A percentile compares a stretch with the other conserved stretches of the same genome.
Conservation (phyloP, 306 rosid species). For the Myrica gale region DNA sequence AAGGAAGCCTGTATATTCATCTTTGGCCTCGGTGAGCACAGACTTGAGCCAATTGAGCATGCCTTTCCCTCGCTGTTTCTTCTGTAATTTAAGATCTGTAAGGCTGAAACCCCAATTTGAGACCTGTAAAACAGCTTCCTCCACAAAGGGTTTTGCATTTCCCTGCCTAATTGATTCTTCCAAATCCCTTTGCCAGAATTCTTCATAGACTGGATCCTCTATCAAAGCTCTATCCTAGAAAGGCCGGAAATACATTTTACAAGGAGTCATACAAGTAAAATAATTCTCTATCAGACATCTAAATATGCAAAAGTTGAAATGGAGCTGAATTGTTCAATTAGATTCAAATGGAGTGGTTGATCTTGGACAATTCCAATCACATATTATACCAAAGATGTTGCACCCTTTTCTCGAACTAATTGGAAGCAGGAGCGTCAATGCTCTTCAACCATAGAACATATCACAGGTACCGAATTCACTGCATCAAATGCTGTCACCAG, state of each 20-base stretch:
- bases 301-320: not conserved
- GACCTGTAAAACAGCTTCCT: conserved; percentile 88
- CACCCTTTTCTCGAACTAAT: not conserved
- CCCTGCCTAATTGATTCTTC: conserved; percentile 96
- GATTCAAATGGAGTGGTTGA: not conserved
- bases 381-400: not conserved
- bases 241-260: conserved; percentile 14
- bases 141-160: conserved; percentile 65
- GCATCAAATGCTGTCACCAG: not conserved
- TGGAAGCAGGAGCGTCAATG: not conserved
- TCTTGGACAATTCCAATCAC: not conserved
- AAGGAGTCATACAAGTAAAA: conserved; percentile 6
- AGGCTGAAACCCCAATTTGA: conserved; percentile 97
- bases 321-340: not conserved
- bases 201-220: conserved; percentile 93
- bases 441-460: not conserved
- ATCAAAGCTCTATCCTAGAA: conserved; percentile 82
- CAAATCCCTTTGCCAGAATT: conserved; percentile 95
- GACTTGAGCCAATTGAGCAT: conserved; percentile 70
- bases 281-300: conserved; percentile 8
- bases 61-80: conserved; percentile 48
- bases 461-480: not conserved
- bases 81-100: conserved; percentile 82
- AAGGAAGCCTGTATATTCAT: conserved; percentile 78
- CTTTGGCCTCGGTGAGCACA: conserved; percentile 52